phyloP scores from a whole-genome alignment of 176 grass and related monocot genomes.

The Cenchrus americanus region DNA sequence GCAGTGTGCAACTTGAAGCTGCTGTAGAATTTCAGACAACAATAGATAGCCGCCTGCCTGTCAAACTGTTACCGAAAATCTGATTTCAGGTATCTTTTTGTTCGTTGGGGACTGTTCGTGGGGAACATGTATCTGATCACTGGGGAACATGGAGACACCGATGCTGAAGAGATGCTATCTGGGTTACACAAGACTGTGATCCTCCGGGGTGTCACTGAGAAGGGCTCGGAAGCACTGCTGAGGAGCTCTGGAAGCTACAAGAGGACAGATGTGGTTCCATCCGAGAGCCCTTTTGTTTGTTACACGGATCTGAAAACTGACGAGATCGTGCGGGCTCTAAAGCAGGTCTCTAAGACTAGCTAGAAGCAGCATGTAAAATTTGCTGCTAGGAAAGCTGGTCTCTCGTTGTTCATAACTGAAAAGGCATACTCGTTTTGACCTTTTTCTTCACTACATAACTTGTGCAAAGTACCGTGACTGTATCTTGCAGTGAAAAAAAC shows the following conservation, averaged over 20 bases:
- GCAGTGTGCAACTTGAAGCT: not conserved
- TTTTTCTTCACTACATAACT: slow-evolving; percentile 41
- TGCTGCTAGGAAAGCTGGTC: not conserved
- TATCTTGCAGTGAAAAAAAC: slow-evolving; percentile 39
- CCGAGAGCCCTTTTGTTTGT: slow-evolving; percentile 59
- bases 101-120: slow-evolving; percentile 86
- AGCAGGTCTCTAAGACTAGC: slow-evolving; percentile 73
- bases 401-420: slow-evolving; percentile 30
- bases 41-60: not conserved
- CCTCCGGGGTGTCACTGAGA: slow-evolving; percentile 71
- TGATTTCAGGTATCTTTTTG: slow-evolving; percentile 76
- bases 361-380: slow-evolving; percentile 58
- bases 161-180: slow-evolving; percentile 75
- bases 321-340: slow-evolving; percentile 75
- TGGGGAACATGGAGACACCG: slow-evolving; percentile 77
- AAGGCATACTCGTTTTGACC: slow-evolving; percentile 1
- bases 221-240: slow-evolving; percentile 67
- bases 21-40: slow-evolving; percentile 17
- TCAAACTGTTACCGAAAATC: not conserved
- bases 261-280: slow-evolving; percentile 73
- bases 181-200: slow-evolving; percentile 90
- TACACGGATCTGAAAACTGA: slow-evolving; percentile 59
- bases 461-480: slow-evolving; percentile 29
- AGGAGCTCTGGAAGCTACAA: slow-evolving; percentile 84
- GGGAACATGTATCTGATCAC: slow-evolving; percentile 85